phyloP scores from a whole-genome alignment of 192 early-diverging fungal species.

The Entomortierella chlamydospora region DNA sequence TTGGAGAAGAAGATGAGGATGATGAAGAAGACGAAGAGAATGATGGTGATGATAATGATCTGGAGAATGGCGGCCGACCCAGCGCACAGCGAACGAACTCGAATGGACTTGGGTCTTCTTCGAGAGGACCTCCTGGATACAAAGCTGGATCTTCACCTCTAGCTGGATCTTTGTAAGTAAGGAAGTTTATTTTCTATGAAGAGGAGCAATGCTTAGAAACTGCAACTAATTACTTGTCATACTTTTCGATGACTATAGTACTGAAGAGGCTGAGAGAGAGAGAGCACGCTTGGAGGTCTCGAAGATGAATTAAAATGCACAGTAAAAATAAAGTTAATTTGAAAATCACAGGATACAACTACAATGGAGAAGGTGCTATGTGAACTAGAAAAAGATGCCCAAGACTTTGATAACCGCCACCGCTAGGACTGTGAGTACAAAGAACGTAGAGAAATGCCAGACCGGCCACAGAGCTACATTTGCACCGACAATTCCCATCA shows the following conservation, averaged over 20 bases:
- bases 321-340: not conserved
- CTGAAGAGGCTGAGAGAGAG: slow-evolving; percentile 36
- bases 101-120: slow-evolving; percentile 15
- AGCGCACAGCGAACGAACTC: slow-evolving; percentile 9
- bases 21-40: slow-evolving; percentile 63
- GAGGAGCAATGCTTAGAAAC: not conserved
- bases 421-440: slow-evolving; percentile 26
- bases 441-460: slow-evolving; percentile 38
- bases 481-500: slow-evolving; percentile 22
- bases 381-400: slow-evolving; percentile 37
- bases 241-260: not conserved
- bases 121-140: slow-evolving; percentile 24
- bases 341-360: not conserved
- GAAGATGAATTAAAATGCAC: slow-evolving; percentile 44
- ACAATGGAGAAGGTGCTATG: too few relatives aligned
- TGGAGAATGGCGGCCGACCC: slow-evolving; percentile 40
- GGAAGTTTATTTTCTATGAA: not conserved
- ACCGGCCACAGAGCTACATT: slow-evolving; percentile 44
- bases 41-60: slow-evolving; percentile 38
- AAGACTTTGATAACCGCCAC: slow-evolving; percentile 36
- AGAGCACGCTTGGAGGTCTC: slow-evolving; percentile 40
- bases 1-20: slow-evolving; percentile 75
- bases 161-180: slow-evolving; percentile 16
- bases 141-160: not conserved
- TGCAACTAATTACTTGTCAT: not conserved